Evolutionary conservation across 306 rosid genomes (phyloP).

Genomic region (Erythrophleum fordii): DNA sequence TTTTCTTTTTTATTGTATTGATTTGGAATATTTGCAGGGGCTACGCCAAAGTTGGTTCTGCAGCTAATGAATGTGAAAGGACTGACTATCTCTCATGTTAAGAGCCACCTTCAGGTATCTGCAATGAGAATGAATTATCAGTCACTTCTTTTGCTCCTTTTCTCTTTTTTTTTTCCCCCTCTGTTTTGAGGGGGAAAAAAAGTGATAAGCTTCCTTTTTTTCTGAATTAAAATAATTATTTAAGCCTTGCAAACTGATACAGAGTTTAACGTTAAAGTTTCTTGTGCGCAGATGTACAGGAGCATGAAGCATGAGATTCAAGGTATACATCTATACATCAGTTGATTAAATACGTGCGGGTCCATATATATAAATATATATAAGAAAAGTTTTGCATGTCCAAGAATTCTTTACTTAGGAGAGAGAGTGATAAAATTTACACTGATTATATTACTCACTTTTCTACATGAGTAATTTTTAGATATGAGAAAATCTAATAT

Average conservation of each 20-base stretch:
- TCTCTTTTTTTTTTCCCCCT: background rate
- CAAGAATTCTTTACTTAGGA: too few relatives aligned
- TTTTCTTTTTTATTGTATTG: background rate
- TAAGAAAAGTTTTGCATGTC: too few relatives aligned
- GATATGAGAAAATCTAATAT: too few relatives aligned
- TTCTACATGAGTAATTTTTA: too few relatives aligned
- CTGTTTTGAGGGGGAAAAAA: background rate
- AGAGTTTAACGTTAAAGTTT: constrained; percentile 40
- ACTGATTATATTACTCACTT: too few relatives aligned
- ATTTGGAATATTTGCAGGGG: constrained; percentile 58
- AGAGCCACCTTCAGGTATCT: constrained; percentile 94
- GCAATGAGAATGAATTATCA: background rate
- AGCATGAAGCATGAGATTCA: constrained; percentile 73
- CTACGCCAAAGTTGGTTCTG: constrained; percentile 80
- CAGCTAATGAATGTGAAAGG: constrained; percentile 80
- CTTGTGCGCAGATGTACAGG: constrained; percentile 81
- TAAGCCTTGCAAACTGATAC: background rate
- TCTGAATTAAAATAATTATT: background rate
- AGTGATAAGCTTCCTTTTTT: background rate
- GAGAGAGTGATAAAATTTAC: too few relatives aligned
- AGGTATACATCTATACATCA: constrained; percentile 54
- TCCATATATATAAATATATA: too few relatives aligned
- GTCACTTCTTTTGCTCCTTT: background rate
- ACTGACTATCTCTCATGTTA: constrained; percentile 83
- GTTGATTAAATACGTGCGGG: too few relatives aligned